Conservation (phyloP, 2,329 filamentous ascomycete genomes). For the Sporothrix sp. region DNA sequence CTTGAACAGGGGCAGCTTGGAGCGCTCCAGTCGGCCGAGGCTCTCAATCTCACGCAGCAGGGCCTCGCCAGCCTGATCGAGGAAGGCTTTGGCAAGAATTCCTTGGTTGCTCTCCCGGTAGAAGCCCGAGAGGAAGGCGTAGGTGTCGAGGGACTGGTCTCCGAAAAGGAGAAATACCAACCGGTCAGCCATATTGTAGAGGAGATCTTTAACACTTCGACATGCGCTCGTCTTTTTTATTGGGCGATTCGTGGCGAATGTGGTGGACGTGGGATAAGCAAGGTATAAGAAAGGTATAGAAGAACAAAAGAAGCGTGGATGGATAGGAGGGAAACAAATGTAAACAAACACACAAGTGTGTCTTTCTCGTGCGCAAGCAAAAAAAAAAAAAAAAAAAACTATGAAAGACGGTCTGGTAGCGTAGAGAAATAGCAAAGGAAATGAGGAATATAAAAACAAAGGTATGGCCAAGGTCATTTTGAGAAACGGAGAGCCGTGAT, state of each 20-base stretch:
- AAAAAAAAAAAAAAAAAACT: not conserved
- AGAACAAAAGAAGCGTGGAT: too few relatives aligned
- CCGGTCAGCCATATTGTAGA: conserved; percentile 34
- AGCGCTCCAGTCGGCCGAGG: conserved; percentile 46
- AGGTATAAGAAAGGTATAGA: too few relatives aligned
- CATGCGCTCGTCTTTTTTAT: not conserved
- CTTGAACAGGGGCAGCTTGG: conserved; percentile 51
- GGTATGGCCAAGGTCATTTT: not conserved
- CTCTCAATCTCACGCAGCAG: conserved; percentile 50
- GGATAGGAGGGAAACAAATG: too few relatives aligned
- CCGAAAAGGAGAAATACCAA: conserved; percentile 55
- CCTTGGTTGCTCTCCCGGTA: conserved; percentile 36
- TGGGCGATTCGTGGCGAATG: not conserved
- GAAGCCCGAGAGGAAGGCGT: conserved; percentile 50
- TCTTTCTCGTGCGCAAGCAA: too few relatives aligned
- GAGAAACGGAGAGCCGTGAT: conserved; percentile 5
- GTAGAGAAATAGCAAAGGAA: not conserved
- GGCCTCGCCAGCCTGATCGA: conserved; percentile 47
- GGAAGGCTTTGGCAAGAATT: conserved; percentile 50
- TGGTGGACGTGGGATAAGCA: not conserved
- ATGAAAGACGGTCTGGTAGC: not conserved
- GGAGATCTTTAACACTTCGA: not conserved
- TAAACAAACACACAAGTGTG: too few relatives aligned
- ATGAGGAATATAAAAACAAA: not conserved
- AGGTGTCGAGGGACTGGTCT: conserved; percentile 61